phyloP scores from a whole-genome alignment of 441 rosid genomes.

The Populus trichocarpa region DNA sequence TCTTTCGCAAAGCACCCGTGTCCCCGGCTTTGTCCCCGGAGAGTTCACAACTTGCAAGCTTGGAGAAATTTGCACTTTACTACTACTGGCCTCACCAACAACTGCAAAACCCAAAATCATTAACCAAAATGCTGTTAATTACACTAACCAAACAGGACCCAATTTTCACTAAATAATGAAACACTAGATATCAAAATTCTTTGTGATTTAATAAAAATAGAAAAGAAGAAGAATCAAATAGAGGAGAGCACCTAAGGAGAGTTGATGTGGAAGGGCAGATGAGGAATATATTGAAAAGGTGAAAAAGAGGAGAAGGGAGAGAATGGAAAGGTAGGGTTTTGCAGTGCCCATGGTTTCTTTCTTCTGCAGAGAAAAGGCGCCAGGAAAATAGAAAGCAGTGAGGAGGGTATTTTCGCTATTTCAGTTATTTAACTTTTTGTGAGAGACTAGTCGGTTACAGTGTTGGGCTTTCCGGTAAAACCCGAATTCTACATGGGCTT shows the following conservation, averaged over 20 bases:
- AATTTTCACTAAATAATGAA: not conserved
- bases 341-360: constrained; percentile 33
- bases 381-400: constrained; percentile 10
- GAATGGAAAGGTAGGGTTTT: constrained; percentile 17
- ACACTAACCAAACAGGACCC: not conserved
- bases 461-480: too few species aligned
- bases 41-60: constrained; percentile 48
- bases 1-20: constrained; percentile 61
- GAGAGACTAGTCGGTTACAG: too few species aligned
- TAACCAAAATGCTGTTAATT: not conserved
- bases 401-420: constrained; percentile 34
- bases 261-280: constrained; percentile 31
- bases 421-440: not conserved
- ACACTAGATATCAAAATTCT: constrained; percentile 33
- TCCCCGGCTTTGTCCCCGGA: constrained; percentile 65
- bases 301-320: constrained; percentile 26
- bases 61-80: constrained; percentile 44
- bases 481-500: too few species aligned
- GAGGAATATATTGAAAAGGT: constrained; percentile 20
- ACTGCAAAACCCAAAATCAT: constrained; percentile 36
- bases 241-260: constrained; percentile 46
- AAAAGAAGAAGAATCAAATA: not conserved
- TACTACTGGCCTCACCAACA: constrained; percentile 37
- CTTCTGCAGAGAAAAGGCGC: constrained; percentile 23
- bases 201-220: not conserved